These are phyloP conservation scores for Cicer pinnatifidum DNA, from an alignment of 306 rosid species.

Conservation along the genomic window DNA sequence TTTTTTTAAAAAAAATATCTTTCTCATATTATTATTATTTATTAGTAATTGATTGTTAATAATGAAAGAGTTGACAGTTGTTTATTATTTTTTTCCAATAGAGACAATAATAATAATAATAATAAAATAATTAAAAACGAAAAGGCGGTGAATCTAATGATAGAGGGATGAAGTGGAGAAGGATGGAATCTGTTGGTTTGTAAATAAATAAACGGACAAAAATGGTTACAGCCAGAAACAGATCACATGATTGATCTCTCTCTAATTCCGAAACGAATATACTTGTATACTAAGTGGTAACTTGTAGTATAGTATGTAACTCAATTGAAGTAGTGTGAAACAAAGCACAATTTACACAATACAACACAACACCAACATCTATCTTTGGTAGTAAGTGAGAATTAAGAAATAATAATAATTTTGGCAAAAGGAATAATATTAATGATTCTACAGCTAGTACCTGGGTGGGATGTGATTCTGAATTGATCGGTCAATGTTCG, in stretches of 20 bases:
- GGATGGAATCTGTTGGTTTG: conserved; percentile 27
- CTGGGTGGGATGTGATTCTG: background rate
- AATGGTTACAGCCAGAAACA: conserved; percentile 35
- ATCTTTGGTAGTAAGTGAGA: background rate
- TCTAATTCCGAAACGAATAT: no score
- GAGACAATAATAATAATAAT: background rate
- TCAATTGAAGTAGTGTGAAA: no score
- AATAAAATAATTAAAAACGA: background rate
- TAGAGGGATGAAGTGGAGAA: conserved; percentile 12
- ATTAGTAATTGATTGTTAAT: background rate
- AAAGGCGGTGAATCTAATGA: conserved; percentile 13
- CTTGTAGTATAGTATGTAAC: no score
- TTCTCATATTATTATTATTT: no score
- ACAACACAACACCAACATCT: background rate
- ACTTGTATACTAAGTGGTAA: no score
- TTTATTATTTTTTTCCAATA: background rate
- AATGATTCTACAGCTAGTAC: no score
- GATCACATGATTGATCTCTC: background rate
- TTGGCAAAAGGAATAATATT: no score
- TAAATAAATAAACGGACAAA: conserved; percentile 10
- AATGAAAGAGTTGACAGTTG: background rate
- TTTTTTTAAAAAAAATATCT: no score
- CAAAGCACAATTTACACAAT: no score
- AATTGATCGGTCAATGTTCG: background rate
- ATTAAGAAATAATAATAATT: background rate